Base-by-base conservation (phyloP, 345 rosid species). In the Hypericum androsaemum region DNA sequence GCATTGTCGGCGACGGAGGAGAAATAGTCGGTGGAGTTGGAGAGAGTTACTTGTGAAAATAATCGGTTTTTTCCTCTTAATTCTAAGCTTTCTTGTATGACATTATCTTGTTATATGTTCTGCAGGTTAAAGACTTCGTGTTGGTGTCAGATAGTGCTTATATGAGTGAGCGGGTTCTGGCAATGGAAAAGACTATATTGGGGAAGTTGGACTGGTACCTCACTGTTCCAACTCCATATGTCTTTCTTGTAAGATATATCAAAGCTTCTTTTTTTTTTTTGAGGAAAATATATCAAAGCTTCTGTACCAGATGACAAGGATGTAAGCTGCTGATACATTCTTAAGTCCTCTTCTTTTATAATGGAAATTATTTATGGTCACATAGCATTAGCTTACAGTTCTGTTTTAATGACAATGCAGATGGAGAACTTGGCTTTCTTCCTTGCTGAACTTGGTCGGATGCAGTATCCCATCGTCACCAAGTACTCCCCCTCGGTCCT, bases 121-220 rank as follows among this genome's bases (percentile, higher is more conserved):
- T 68, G 63, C 71, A 80, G 82, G 97, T 89, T 6, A 77, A 82
- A 37, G 98, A 90, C 64, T 80, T 90, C 28, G 95, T 90, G 35
- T 72, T 65, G 74, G 82, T 90, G 65, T 79, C 98, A 28, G 98
- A 82, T 61, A 82, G 79, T 51, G 96, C 95, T 22, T 89, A 89
- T 67, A 44, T 15, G 5, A 78, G 81, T 64, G 87, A 84, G 41
- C 89, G 87, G 53, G 76, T 90, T 41, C 80, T 90, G 47, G 66
- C 60, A 13, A 82, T 80, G 96, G 96, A 90, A 77, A 87, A 90
- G 60, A 58, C 81, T 2, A 87, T 87, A 36, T 58, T 87, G 64
- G 82, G 73, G 38, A 76, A 73, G 74, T 64, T 90, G 44, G 86
- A 78, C 57, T 90, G 98, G 98, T 72, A 80, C 41, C 42, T 90